phyloP scores from a whole-genome alignment of 139 green algal species.

The Micractinium conductrix region DNA sequence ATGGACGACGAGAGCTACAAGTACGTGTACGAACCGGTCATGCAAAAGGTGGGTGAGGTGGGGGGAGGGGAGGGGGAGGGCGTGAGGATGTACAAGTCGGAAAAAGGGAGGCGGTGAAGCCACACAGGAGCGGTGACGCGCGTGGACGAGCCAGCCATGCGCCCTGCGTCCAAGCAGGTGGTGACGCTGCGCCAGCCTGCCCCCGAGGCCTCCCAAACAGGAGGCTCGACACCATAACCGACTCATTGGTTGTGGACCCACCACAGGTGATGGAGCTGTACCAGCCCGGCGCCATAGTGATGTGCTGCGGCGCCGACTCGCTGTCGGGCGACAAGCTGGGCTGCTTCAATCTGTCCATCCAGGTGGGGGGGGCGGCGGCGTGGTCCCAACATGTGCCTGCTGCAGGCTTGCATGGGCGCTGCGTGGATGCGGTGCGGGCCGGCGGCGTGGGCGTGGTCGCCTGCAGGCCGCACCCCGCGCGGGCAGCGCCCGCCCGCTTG shows the following conservation, averaged over 20 bases:
- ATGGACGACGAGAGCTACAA: slow-evolving; percentile 97
- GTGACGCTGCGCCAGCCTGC: too few species aligned
- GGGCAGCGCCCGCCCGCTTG: too few species aligned
- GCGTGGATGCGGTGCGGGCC: neutral
- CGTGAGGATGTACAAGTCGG: neutral
- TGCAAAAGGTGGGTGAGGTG: slow-evolving; percentile 87
- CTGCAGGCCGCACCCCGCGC: too few species aligned
- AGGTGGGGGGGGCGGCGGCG: slow-evolving; percentile 45
- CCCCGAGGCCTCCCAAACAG: too few species aligned
- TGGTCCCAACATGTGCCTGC: neutral
- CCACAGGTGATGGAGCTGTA: slow-evolving; percentile 98
- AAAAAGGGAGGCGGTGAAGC: neutral
- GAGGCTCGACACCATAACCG: too few species aligned
- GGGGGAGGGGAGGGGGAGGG: neutral
- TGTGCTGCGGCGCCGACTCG: slow-evolving; percentile 96
- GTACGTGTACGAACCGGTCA: slow-evolving; percentile 93
- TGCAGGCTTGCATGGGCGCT: neutral
- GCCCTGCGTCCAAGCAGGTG: too few species aligned
- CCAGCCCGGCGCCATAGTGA: slow-evolving; percentile 94
- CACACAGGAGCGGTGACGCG: too few species aligned
- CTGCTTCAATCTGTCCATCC: slow-evolving; percentile 98
- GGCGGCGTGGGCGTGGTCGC: neutral
- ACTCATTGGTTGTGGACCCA: too few species aligned
- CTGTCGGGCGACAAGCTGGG: slow-evolving; percentile 96
- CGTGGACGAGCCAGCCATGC: neutral